phyloP scores from a whole-genome alignment of 768 basidiomycete species.

The Leccinellum luteum region DNA sequence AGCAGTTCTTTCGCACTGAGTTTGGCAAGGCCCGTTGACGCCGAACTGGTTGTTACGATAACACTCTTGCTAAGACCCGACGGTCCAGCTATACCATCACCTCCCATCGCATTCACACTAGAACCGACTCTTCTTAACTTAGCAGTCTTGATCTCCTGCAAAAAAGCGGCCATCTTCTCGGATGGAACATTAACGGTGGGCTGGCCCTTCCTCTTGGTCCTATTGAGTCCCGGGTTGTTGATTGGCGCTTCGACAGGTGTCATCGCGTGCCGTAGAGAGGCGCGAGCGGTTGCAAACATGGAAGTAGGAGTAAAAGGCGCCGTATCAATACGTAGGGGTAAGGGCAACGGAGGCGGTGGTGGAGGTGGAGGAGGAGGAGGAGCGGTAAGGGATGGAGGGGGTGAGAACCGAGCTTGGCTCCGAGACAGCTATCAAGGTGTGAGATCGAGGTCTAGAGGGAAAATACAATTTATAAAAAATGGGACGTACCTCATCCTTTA shows the following conservation, averaged over 20 bases:
- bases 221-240: conserved; percentile 40
- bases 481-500: conserved; percentile 53
- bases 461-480: neutral
- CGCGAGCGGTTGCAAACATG: conserved; percentile 59
- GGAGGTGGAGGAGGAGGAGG: conserved; percentile 49
- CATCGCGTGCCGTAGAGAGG: conserved; percentile 55
- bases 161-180: conserved; percentile 81
- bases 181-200: conserved; percentile 72
- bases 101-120: conserved; percentile 16
- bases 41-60: conserved; percentile 6
- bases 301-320: conserved; percentile 27
- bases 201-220: conserved; percentile 47
- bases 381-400: conserved; percentile 17
- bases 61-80: conserved; percentile 33
- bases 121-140: conserved; percentile 56
- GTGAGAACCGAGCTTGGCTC: conserved; percentile 28
- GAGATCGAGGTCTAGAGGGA: neutral
- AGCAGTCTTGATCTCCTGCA: conserved; percentile 77
- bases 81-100: conserved; percentile 23
- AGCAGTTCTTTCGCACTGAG: conserved; percentile 18
- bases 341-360: conserved; percentile 35
- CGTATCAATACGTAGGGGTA: conserved; percentile 33
- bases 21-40: conserved; percentile 5
- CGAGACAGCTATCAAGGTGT: conserved; percentile 42
- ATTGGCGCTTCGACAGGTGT: conserved; percentile 67